Conservation (phyloP, 2,329 filamentous ascomycete species). For the Fusarium sambucinum region DNA sequence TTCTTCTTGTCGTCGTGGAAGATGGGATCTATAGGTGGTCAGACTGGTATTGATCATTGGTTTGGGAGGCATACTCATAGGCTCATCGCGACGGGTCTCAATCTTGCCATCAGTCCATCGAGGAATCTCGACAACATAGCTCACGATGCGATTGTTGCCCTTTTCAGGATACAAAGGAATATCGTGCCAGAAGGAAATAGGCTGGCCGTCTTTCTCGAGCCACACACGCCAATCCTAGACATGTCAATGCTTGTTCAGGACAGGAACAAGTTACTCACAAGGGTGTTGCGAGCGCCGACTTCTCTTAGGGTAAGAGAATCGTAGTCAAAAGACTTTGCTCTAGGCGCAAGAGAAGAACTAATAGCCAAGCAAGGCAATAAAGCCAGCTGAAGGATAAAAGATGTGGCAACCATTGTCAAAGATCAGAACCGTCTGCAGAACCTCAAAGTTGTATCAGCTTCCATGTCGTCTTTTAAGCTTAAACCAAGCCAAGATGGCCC, state of each 20-base stretch:
- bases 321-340: conserved; percentile 44
- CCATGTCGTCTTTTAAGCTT: conserved; percentile 34
- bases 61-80: conserved; percentile 50
- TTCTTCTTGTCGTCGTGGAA: conserved; percentile 57
- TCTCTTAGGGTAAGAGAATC: conserved; percentile 51
- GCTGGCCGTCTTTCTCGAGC: conserved; percentile 55
- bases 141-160: conserved; percentile 52
- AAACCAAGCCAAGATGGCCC: conserved; percentile 12
- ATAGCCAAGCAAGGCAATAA: conserved; percentile 37
- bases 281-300: conserved; percentile 55
- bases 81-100: conserved; percentile 56
- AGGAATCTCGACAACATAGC: conserved; percentile 58
- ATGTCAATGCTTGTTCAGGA: not conserved
- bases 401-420: conserved; percentile 34
- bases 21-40: conserved; percentile 52
- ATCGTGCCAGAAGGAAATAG: conserved; percentile 59
- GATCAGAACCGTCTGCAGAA: not conserved
- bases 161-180: conserved; percentile 55
- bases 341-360: conserved; percentile 23
- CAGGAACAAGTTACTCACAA: conserved; percentile 40
- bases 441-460: conserved; percentile 14
- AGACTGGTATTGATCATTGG: not conserved
- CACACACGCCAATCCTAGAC: conserved; percentile 57
- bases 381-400: conserved; percentile 35
- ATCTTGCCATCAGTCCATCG: conserved; percentile 57